These are phyloP conservation scores for Straminergon stramineum DNA, from an alignment of 225 moss, liverwort and hornwort genomes.

Conservation along the genomic window DNA sequence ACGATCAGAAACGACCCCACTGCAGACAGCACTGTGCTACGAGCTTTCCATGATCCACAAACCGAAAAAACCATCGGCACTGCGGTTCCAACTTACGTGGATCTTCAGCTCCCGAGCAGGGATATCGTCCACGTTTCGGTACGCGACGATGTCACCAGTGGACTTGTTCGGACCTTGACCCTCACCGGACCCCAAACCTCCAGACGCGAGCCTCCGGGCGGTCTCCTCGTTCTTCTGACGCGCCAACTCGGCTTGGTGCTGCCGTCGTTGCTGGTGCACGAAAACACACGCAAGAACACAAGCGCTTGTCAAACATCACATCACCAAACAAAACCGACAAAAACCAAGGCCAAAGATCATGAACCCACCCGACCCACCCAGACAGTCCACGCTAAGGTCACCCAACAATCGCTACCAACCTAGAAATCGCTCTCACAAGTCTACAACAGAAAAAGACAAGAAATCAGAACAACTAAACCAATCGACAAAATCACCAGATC, in stretches of 20 bases:
- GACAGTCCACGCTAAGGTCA: too few relatives aligned
- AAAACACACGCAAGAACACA: neutral
- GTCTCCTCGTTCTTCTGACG: constrained; percentile 97
- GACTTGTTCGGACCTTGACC: constrained; percentile 71
- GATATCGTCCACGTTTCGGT: constrained; percentile 92
- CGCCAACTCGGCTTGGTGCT: constrained; percentile 88
- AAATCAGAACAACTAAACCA: too few relatives aligned
- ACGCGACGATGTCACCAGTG: constrained; percentile 76
- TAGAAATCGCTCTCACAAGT: neutral
- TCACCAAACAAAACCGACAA: neutral
- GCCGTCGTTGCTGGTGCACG: constrained; percentile 44
- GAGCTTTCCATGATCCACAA: neutral
- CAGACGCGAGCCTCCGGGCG: constrained; percentile 84
- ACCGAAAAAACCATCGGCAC: too few relatives aligned
- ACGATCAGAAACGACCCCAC: neutral
- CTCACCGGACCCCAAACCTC: constrained; percentile 81
- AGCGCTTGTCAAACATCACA: neutral
- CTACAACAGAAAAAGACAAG: neutral
- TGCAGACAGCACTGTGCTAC: neutral
- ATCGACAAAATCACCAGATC: rapidly evolving
- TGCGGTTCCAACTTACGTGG: constrained; percentile 19
- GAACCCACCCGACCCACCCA: neutral
- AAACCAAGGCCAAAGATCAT: neutral
- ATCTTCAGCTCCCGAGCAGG: constrained; percentile 94
- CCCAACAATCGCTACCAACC: neutral